These are phyloP conservation scores for Dryas drummondii DNA, from an alignment of 306 rosid species.

Conservation along the genomic window DNA sequence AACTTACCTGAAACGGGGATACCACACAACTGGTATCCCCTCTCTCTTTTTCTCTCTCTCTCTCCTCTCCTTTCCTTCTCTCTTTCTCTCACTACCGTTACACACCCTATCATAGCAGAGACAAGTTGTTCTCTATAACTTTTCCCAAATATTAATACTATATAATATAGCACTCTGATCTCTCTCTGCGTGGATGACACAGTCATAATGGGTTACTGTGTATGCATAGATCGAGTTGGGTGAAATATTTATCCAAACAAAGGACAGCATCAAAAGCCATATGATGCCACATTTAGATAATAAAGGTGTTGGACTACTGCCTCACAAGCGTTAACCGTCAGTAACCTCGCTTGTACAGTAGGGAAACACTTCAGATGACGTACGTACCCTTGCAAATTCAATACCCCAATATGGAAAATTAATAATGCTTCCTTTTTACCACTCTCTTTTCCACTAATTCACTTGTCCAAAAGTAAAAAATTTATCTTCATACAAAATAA, in stretches of 20 bases:
- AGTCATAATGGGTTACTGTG: too few species aligned
- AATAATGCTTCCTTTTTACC: conserved; percentile 17
- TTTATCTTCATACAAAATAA: too few species aligned
- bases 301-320: conserved; percentile 27
- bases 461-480: conserved; percentile 34
- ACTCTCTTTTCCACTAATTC: conserved; percentile 31
- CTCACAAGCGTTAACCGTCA: conserved; percentile 34
- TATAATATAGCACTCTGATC: too few species aligned
- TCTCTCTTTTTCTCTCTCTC: too few species aligned
- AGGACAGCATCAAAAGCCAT: conserved; percentile 27
- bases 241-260: conserved; percentile 41
- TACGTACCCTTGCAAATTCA: conserved; percentile 35
- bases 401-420: conserved; percentile 20
- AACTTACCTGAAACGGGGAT: too few species aligned
- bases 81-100: too few species aligned
- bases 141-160: too few species aligned
- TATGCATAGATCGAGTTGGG: conserved; percentile 12
- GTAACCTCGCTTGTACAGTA: conserved; percentile 32
- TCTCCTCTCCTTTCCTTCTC: too few species aligned
- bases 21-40: too few species aligned
- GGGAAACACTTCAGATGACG: conserved; percentile 35
- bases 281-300: conserved; percentile 40
- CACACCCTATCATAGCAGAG: too few species aligned
- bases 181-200: too few species aligned
- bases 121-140: too few species aligned